These are phyloP conservation scores for Pichia sp. DNA, from an alignment of 1,139 yeast genomes.

Conservation along the genomic window DNA sequence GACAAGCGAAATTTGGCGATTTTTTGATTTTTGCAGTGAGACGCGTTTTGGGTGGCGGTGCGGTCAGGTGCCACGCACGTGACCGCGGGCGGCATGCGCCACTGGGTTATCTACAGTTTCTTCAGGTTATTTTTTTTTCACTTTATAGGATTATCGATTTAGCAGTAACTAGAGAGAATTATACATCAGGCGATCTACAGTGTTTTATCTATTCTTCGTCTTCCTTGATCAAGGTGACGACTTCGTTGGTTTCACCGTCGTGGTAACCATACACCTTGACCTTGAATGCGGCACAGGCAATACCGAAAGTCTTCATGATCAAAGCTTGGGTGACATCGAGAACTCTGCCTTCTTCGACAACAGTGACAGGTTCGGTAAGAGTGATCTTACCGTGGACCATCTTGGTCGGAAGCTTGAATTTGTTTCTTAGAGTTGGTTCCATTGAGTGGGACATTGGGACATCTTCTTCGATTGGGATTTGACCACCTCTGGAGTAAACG, in stretches of 20 bases:
- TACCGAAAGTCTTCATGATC: conserved; percentile 90
- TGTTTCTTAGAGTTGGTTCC: conserved; percentile 88
- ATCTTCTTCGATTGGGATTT: conserved; percentile 84
- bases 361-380: conserved; percentile 71
- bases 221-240: conserved; percentile 14
- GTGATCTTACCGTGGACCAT: conserved; percentile 86
- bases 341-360: conserved; percentile 76
- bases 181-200: no score
- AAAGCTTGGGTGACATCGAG: conserved; percentile 92
- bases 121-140: no score
- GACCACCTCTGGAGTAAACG: conserved; percentile 95
- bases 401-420: conserved; percentile 87
- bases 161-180: not conserved
- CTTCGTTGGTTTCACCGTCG: conserved; percentile 47
- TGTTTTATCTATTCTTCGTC: not conserved
- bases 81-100: no score
- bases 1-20: no score
- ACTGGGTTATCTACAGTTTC: no score
- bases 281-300: conserved; percentile 89
- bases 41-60: no score
- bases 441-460: conserved; percentile 96
- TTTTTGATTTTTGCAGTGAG: no score
- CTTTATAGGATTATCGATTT: not conserved
- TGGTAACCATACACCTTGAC: conserved; percentile 78
- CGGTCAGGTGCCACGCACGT: no score